A percentile compares a stretch with the other conserved stretches of the same genome.
Conservation (phyloP, 345 rosid genomes). For the Pugionium cornutum region DNA sequence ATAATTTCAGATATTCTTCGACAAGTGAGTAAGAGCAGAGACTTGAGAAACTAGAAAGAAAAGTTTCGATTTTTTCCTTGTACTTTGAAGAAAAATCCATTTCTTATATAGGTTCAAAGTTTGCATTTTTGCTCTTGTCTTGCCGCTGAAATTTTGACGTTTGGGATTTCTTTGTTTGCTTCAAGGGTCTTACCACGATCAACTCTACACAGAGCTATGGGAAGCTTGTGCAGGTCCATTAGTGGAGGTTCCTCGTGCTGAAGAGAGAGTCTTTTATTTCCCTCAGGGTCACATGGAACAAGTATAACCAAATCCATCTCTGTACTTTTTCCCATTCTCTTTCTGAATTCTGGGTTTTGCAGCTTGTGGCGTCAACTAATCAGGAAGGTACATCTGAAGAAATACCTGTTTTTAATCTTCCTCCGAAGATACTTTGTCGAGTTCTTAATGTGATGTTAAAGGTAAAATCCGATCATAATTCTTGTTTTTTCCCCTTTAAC, state of each 20-base stretch:
- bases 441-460: constrained; percentile 60
- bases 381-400: constrained; percentile 61
- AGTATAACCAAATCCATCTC: constrained; percentile 34
- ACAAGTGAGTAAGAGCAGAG: constrained; percentile 41
- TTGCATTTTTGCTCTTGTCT: constrained; percentile 14
- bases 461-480: constrained; percentile 42
- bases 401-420: constrained; percentile 65
- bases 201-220: constrained; percentile 68
- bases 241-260: constrained; percentile 61
- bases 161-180: neutral
- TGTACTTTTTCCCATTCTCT: neutral
- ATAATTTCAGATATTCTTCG: constrained; percentile 41
- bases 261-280: constrained; percentile 66
- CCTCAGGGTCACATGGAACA: constrained; percentile 87
- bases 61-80: constrained; percentile 19
- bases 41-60: neutral
- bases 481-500: neutral
- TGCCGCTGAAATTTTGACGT: constrained; percentile 11
- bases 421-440: constrained; percentile 75
- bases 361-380: constrained; percentile 86
- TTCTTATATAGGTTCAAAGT: constrained; percentile 22
- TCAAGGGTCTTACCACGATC: constrained; percentile 43
- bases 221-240: constrained; percentile 80
- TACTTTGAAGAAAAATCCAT: constrained; percentile 13
- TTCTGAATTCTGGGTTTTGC: constrained; percentile 35